Conservation (phyloP, 2,329 filamentous ascomycete genomes). For the Thielaviopsis punctulata region DNA sequence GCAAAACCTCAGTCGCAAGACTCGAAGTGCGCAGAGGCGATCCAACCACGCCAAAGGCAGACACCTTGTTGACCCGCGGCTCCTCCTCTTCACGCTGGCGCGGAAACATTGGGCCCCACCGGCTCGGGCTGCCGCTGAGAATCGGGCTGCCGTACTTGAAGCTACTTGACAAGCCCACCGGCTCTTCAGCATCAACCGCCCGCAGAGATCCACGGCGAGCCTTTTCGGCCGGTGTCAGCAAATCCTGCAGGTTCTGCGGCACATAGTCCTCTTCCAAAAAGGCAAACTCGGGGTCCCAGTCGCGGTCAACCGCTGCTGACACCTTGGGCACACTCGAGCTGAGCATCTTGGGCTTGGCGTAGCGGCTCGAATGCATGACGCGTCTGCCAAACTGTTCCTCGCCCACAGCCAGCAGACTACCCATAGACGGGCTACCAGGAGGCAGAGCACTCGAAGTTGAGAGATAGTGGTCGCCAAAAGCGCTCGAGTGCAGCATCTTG, state of each 20-base stretch:
- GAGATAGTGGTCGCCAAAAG: slow-evolving; percentile 45
- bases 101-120: slow-evolving; percentile 44
- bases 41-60: slow-evolving; percentile 49
- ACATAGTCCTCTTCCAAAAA: slow-evolving; percentile 77
- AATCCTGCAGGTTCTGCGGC: slow-evolving; percentile 50
- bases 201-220: slow-evolving; percentile 44
- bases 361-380: slow-evolving; percentile 50
- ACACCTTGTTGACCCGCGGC: slow-evolving; percentile 21
- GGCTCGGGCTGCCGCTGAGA: slow-evolving; percentile 37
- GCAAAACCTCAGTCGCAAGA: slow-evolving; percentile 30
- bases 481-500: slow-evolving; percentile 47
- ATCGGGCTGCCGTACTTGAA: slow-evolving; percentile 45
- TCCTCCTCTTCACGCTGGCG: slow-evolving; percentile 41
- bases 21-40: slow-evolving; percentile 48
- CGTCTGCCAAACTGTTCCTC: slow-evolving; percentile 55
- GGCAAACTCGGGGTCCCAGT: slow-evolving; percentile 52
- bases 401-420: slow-evolving; percentile 23
- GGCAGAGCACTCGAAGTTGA: slow-evolving; percentile 22
- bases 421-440: slow-evolving; percentile 28
- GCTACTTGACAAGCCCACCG: slow-evolving; percentile 25
- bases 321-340: slow-evolving; percentile 50
- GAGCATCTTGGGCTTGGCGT: slow-evolving; percentile 49
- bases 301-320: slow-evolving; percentile 39
- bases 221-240: slow-evolving; percentile 50
- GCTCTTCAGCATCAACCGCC: slow-evolving; percentile 33